A percentile compares a stretch with the other conserved stretches of the same genome.
phyloP scores from a whole-genome alignment of 768 basidiomycete genomes.

The Ramaria sp. region DNA sequence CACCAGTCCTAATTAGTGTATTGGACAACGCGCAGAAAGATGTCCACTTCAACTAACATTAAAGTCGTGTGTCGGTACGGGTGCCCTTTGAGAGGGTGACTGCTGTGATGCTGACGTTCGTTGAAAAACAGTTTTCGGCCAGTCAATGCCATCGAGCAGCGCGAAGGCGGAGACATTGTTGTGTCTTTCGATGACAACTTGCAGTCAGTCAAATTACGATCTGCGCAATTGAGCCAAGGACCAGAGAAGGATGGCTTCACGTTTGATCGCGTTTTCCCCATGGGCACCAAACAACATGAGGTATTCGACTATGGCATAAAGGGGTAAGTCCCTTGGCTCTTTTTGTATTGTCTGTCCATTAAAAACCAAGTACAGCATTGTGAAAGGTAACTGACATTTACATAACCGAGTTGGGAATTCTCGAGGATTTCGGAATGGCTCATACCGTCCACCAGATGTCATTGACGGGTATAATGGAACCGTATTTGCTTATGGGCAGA shows the following conservation, averaged over 20 bases:
- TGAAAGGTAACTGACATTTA: constrained; percentile 50
- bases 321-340: constrained; percentile 49
- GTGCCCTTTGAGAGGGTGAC: constrained; percentile 6
- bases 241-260: constrained; percentile 97
- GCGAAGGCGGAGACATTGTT: constrained; percentile 83
- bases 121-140: constrained; percentile 71
- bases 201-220: constrained; percentile 73
- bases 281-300: constrained; percentile 81
- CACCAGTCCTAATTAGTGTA: not conserved
- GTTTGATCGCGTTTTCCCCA: constrained; percentile 93
- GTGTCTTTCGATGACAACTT: constrained; percentile 82
- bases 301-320: constrained; percentile 99
- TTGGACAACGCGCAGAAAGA: constrained; percentile 26
- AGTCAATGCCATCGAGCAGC: constrained; percentile 79
- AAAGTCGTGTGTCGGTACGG: constrained; percentile 98
- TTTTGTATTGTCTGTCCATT: constrained; percentile 12
- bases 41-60: constrained; percentile 78
- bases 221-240: constrained; percentile 54
- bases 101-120: not conserved
- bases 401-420: constrained; percentile 1
- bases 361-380: constrained; percentile 47
- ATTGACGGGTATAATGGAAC: constrained; percentile 98
- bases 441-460: constrained; percentile 53
- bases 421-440: not conserved
- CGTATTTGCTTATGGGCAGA: constrained; percentile 81